These are phyloP conservation scores for Globisporangium takayamanum DNA, from an alignment of 352 stramenopile genomes.

Conservation along the genomic window DNA sequence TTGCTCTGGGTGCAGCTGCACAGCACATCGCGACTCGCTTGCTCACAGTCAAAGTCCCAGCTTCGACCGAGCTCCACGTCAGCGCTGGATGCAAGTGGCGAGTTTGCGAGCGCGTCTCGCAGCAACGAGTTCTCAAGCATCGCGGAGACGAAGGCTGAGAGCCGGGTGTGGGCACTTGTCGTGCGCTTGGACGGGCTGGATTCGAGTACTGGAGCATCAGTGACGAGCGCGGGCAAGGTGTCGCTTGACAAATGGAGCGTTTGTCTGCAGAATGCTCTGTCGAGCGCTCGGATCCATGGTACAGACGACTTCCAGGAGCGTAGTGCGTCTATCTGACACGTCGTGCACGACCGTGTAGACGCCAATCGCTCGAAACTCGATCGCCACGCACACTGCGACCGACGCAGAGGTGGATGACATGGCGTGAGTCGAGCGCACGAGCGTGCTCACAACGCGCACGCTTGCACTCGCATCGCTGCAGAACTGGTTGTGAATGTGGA, in stretches of 20 bases:
- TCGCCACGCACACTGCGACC: not conserved
- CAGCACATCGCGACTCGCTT: not conserved
- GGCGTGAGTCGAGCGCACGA: not conserved
- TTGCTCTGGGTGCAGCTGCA: not conserved
- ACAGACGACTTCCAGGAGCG: conserved; percentile 4
- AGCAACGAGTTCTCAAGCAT: conserved; percentile 4
- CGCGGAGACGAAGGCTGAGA: conserved; percentile 3
- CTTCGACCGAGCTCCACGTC: conserved; percentile 3
- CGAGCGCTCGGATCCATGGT: not conserved
- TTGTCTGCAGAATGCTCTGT: not conserved
- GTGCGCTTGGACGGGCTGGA: not conserved
- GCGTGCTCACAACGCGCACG: not conserved
- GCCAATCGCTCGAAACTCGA: not conserved
- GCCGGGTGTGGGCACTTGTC: not conserved
- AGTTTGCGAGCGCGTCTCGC: conserved; percentile 3
- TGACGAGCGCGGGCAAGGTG: not conserved
- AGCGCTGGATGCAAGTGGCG: conserved; percentile 4
- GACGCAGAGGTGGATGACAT: not conserved
- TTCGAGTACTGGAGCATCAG: not conserved
- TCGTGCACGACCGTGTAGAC: not conserved
- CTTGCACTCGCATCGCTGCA: not conserved
- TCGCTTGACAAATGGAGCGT: not conserved
- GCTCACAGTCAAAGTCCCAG: conserved; percentile 10
- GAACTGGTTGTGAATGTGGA: not conserved
- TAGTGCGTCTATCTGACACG: not conserved